Conservation (phyloP, 768 basidiomycete species). For the Crepidotus variabilis region DNA sequence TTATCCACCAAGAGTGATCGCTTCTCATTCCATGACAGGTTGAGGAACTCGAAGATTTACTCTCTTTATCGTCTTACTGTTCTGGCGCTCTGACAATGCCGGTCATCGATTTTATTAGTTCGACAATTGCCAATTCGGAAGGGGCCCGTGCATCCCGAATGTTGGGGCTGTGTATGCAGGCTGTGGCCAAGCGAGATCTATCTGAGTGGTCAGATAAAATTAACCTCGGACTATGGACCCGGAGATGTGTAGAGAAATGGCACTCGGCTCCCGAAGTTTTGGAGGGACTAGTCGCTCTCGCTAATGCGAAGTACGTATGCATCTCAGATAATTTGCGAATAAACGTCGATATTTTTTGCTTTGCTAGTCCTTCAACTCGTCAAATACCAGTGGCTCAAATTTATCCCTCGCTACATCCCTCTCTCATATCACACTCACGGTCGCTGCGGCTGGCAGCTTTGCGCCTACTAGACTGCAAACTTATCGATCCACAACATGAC, state of each 20-base stretch:
- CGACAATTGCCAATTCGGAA: slow-evolving; percentile 16
- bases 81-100: slow-evolving; percentile 37
- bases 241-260: slow-evolving; percentile 46
- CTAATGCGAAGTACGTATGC: slow-evolving; percentile 39
- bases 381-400: slow-evolving; percentile 40
- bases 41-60: slow-evolving; percentile 48
- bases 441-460: slow-evolving; percentile 61
- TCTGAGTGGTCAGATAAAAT: slow-evolving; percentile 45
- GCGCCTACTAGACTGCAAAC: slow-evolving; percentile 53
- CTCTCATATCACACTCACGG: slow-evolving; percentile 73
- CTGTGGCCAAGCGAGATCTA: slow-evolving; percentile 39
- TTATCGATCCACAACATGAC: slow-evolving; percentile 40
- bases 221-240: slow-evolving; percentile 49
- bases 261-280: slow-evolving; percentile 54
- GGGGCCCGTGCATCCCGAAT: slow-evolving; percentile 48
- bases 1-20: slow-evolving; percentile 3
- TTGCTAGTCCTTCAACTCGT: slow-evolving; percentile 20
- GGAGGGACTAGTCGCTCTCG: slow-evolving; percentile 46
- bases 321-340: not conserved
- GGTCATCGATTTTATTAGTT: slow-evolving; percentile 42
- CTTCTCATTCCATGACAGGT: slow-evolving; percentile 27
- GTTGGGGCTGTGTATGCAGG: slow-evolving; percentile 55
- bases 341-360: not conserved
- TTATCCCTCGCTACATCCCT: slow-evolving; percentile 47
- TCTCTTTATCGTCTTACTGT: slow-evolving; percentile 50